Base-by-base conservation (phyloP, 345 rosid genomes). In the Ceriops zippeliana region DNA sequence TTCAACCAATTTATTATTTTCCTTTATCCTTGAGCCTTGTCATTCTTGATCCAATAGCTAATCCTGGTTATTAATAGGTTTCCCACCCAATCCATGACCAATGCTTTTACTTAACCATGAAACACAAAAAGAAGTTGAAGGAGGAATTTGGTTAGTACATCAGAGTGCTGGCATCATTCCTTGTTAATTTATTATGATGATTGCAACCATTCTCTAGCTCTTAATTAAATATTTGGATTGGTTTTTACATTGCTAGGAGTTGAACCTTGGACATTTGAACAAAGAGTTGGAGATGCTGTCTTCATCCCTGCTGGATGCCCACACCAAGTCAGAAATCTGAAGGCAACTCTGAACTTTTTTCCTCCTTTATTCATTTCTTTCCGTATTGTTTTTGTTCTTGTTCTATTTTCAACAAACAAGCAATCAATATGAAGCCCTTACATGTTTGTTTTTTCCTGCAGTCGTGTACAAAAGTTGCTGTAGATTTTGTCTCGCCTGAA, bases 261-360 rank as follows among this genome's bases (percentile, higher is more conserved):
- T 22, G 91, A 91, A 70, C 91, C 96, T 2, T 91, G 97, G 99
- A 88, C 96, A 22, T 95, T 95, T 62, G 88, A 82, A 68, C 99
- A 91, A 66, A 83, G 78, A 27, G 79, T 88, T 13, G 97, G 99
- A 31, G 99, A 91, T 58, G 97, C 96, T n/a, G 93, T 93, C 56
- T 91, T 91, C 73, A 93, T 93, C 67, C 98, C 98, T 0, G 96
- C 96, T 1, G 98, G 98, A 52, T 93, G 98, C 73, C 97, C 97
- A 3, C 99, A 95, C 77, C 99, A 95, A 86, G 99, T 95, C 52
- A 85, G 99, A 67, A 95, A 95, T 78, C 87, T 91, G 46, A 88
- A 84, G 97, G 98, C 88, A 75, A 62, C n/a, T 34, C 21, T 5
- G 24, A 5, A 37, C 15, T 56, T 3, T 56, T 4, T 67, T 28